Evolutionary conservation across 805 yeast species (phyloP).

Genomic region (Kuraishia molischiana): DNA sequence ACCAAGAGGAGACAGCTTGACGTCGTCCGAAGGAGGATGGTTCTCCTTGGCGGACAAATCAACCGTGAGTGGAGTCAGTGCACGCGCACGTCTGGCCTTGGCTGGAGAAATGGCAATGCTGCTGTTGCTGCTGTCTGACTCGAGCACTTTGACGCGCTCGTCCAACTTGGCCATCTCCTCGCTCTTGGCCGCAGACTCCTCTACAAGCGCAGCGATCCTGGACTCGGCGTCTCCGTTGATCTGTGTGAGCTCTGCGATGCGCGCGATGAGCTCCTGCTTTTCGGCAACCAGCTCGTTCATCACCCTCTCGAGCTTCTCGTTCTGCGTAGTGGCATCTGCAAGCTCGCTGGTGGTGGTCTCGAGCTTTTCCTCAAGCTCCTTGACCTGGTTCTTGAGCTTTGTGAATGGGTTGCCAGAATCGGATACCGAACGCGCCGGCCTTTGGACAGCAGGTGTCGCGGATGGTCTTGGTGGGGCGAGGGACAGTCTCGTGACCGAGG

Average conservation of each 20-base stretch:
- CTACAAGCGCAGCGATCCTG: too few species aligned
- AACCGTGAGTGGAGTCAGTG: background rate
- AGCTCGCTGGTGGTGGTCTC: too few species aligned
- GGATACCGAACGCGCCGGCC: slow-evolving; percentile 4
- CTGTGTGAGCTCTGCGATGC: background rate
- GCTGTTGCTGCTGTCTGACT: background rate
- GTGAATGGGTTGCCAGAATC: slow-evolving; percentile 3
- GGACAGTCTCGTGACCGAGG: slow-evolving; percentile 13
- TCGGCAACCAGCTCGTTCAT: background rate
- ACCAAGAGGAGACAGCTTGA: background rate
- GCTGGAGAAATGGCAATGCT: background rate
- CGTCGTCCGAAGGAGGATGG: background rate
- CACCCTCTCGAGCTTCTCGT: background rate
- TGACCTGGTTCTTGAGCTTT: slow-evolving; percentile 12
- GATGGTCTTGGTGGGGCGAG: too few species aligned
- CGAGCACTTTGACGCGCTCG: background rate
- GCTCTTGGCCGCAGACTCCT: background rate
- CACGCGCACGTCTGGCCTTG: background rate
- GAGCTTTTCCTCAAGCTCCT: slow-evolving; percentile 14
- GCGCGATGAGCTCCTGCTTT: background rate
- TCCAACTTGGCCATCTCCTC: background rate
- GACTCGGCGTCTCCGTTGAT: background rate
- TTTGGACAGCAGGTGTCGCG: too few species aligned
- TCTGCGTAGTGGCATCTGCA: slow-evolving; percentile 15
- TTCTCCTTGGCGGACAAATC: background rate